Base-by-base conservation (phyloP, 108 stramenopile species). In the Cyclotella baltica region DNA sequence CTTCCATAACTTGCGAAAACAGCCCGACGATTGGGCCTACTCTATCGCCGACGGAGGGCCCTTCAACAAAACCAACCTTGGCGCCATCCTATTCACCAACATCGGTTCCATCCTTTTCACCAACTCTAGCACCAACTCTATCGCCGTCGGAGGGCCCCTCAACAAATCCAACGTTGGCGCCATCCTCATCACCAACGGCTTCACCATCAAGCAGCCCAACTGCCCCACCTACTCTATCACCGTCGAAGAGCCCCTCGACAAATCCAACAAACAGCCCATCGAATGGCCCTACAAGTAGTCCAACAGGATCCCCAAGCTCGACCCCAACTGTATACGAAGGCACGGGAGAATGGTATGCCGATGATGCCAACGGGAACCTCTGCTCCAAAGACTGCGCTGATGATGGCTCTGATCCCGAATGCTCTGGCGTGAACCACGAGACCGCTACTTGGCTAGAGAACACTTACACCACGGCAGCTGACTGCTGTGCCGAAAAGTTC, bases 401-500 rank as follows among this genome's bases (percentile, higher is more conserved):
- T 2, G 28, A 11, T 0, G 31, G 23, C 0, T 0, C 1, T 57
- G 20, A 33, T 25, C 19, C 59, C 59, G 33, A 62, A 15, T 62
- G 59, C 59, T 16, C 15, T 20, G 59, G 59, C 16, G 31, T 62
- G 33, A 62, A 62, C 59, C 59, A 62, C 31, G 33, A 34, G 33
- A 62, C 59, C 10, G 59, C 59, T 33, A 20, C 59, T 0, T 62
- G 59, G 59, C 33, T 62, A 2, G 16, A 29, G 31, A 20, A 62
- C 34, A 35, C 34, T 25, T 62, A 62, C 34, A 15, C 59, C 3
- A 33, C 28, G 18, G 59, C 59, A 15, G 59, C 59, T 1, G 18
- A 15, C 59, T 68, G 67, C 33, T 68, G 67, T 51, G 50, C 23
- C 16, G 48, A n/a, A 50, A 30, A 68, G 51, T 52, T 52, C 35